Evolutionary conservation across 495 filamentous ascomycete species (phyloP).

Genomic region (Hypoxylon rickii): DNA sequence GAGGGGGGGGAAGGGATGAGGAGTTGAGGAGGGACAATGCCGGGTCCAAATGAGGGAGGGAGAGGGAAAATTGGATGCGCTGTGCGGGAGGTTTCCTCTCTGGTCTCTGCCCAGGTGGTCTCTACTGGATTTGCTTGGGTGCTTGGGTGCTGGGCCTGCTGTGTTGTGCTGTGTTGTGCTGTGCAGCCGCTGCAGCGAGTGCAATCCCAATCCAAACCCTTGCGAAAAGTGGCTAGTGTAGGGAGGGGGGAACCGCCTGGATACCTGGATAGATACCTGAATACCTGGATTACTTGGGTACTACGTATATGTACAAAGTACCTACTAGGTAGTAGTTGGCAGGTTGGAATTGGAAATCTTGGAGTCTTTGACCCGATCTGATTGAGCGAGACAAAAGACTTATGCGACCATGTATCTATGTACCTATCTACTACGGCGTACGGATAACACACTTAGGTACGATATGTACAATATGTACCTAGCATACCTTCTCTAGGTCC

Average conservation of each 20-base stretch:
- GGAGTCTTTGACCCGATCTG: slow-evolving; percentile 8
- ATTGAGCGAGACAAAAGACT: slow-evolving; percentile 8
- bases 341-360: slow-evolving; percentile 21
- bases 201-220: background rate
- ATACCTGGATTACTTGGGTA: too few relatives aligned
- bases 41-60: slow-evolving; percentile 45
- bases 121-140: too few relatives aligned
- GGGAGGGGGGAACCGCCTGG: slow-evolving; percentile 11
- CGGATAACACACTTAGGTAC: background rate
- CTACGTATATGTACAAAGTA: too few relatives aligned
- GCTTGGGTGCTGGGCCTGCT: too few relatives aligned
- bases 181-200: slow-evolving; percentile 2
- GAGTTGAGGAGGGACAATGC: slow-evolving; percentile 46
- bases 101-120: background rate
- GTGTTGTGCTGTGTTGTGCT: slow-evolving; percentile 16
- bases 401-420: slow-evolving; percentile 12
- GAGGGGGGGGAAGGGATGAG: slow-evolving; percentile 46
- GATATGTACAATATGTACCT: background rate
- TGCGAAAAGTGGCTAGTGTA: slow-evolving; percentile 37
- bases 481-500: too few relatives aligned
- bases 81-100: slow-evolving; percentile 15
- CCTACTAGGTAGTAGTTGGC: too few relatives aligned
- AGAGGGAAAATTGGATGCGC: slow-evolving; percentile 44
- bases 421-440: too few relatives aligned
- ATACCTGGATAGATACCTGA: too few relatives aligned